These are phyloP conservation scores for Ascocoryne sarcoides DNA, from an alignment of 2,329 filamentous ascomycete species.

Conservation along the genomic window DNA sequence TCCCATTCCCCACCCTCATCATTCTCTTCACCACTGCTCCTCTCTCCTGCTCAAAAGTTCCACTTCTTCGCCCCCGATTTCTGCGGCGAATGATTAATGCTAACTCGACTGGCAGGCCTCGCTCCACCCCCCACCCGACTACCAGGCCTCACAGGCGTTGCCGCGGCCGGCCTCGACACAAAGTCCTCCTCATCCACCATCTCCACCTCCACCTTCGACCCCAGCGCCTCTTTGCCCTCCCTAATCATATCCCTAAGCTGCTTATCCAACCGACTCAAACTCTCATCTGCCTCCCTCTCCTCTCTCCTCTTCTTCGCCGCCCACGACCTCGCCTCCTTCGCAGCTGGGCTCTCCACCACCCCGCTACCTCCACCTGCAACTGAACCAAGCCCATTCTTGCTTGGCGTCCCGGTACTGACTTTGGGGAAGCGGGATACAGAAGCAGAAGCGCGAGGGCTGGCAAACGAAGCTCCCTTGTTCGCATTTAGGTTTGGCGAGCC, in stretches of 20 bases:
- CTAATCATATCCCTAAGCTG: conserved; percentile 79
- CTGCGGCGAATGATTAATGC: not conserved
- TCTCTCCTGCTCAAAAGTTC: not conserved
- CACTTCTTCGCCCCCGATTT: not conserved
- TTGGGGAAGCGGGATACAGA: conserved; percentile 16
- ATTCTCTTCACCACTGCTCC: not conserved
- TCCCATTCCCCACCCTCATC: not conserved
- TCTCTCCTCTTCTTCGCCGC: conserved; percentile 63
- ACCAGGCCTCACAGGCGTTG: too few relatives aligned
- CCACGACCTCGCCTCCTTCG: conserved; percentile 63
- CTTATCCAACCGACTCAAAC: conserved; percentile 70
- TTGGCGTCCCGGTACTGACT: conserved; percentile 9
- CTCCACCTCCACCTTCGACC: conserved; percentile 42
- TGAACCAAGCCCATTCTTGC: conserved; percentile 1
- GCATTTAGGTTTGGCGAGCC: conserved; percentile 36
- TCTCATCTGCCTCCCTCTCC: conserved; percentile 69
- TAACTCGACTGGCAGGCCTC: not conserved
- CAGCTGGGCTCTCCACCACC: conserved; percentile 26
- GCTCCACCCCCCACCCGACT: too few relatives aligned
- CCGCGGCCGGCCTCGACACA: not conserved
- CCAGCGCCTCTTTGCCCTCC: conserved; percentile 80
- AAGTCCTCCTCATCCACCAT: conserved; percentile 17
- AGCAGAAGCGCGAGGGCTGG: conserved; percentile 37
- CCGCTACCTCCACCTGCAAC: not conserved
- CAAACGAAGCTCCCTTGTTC: conserved; percentile 44